A percentile compares a stretch with the other conserved stretches of the same genome.
These are phyloP conservation scores for Verticillium isaacii DNA, from an alignment of 2,329 filamentous ascomycete species.

Conservation along the genomic window DNA sequence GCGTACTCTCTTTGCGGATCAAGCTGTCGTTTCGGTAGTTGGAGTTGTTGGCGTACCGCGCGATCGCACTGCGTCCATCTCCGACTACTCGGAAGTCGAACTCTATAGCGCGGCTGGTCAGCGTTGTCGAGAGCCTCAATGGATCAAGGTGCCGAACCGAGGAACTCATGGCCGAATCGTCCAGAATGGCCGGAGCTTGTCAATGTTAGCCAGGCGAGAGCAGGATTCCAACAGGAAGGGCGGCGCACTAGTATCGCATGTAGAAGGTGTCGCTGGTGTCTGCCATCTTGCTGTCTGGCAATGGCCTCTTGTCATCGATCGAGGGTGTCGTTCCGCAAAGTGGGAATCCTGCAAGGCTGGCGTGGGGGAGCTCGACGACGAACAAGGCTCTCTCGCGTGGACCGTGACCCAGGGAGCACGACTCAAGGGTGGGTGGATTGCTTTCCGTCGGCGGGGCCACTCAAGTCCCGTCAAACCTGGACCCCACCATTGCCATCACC, in stretches of 20 bases:
- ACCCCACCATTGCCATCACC: background rate
- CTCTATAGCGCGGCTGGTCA: constrained; percentile 52
- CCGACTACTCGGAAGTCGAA: constrained; percentile 93
- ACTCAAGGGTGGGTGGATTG: background rate
- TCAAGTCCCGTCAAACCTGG: background rate
- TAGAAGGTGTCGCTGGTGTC: constrained; percentile 81
- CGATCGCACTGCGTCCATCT: constrained; percentile 88
- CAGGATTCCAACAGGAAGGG: background rate
- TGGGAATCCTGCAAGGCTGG: constrained; percentile 11
- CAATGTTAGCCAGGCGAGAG: constrained; percentile 9
- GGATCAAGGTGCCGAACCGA: constrained; percentile 54
- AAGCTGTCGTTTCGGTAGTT: constrained; percentile 98
- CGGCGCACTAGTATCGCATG: constrained; percentile 87
- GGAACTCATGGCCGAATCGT: constrained; percentile 95
- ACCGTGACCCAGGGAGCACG: background rate
- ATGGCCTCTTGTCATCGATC: constrained; percentile 9
- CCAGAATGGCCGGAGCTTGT: constrained; percentile 92
- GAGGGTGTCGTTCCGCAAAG: background rate
- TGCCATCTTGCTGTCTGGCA: constrained; percentile 46
- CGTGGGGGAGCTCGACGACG: background rate
- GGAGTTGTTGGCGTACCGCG: constrained; percentile 97
- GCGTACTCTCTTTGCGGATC: constrained; percentile 97
- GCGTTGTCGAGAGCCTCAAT: background rate
- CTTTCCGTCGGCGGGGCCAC: background rate
- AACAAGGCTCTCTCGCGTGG: background rate